Evolutionary conservation across 2,329 filamentous ascomycete genomes (phyloP), one percentile per base, ranked within the genome.

Genomic region (Hypoxylon sp.): DNA sequence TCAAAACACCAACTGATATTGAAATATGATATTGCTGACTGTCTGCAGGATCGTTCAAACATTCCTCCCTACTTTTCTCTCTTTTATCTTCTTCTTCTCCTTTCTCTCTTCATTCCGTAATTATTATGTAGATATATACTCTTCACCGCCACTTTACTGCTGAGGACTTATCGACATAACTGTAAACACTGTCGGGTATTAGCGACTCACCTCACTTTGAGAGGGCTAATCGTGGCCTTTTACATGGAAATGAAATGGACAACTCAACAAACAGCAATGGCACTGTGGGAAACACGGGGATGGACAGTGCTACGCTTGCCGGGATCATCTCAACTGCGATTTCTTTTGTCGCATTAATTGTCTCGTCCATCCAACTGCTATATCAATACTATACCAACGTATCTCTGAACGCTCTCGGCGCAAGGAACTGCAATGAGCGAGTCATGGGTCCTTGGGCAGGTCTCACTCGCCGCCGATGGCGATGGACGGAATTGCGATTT

Each of bases 401-500:
- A 22, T 63, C 58, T 11, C 55, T 66, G 6, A 66, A 66, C 31
- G 62, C 66, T 3, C 64, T 70, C n/a, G 65, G 56, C 2, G 56
- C 67, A 6, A 60, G 69, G n/a, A 71, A 71, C 50, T 72, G 65
- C 58, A 66, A 66, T 42, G 58, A 60, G 17, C 46, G 61, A 8
- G 72, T 74, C 6, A 76, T 75, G 70, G 72, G 72, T 2, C 58
- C 68, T 20, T 76, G 72, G 74, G 72, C 69, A 2, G 53, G 27
- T 37, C 53, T 51, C 27, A 74, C 69, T 3, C 61, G 58, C 6
- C 63, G 70, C 2, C 54, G 60, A 13, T 68, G 70, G 57, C 66
- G 66, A 25, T 72, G 61, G 68, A 60, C 54, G 11, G 64, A 75
- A 56, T 60, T 76, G 6, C 69, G 74, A 17, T 70, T 73, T 27